Evolutionary conservation across 345 rosid species (phyloP).

Genomic region (Zanthoxylum bungeanum): DNA sequence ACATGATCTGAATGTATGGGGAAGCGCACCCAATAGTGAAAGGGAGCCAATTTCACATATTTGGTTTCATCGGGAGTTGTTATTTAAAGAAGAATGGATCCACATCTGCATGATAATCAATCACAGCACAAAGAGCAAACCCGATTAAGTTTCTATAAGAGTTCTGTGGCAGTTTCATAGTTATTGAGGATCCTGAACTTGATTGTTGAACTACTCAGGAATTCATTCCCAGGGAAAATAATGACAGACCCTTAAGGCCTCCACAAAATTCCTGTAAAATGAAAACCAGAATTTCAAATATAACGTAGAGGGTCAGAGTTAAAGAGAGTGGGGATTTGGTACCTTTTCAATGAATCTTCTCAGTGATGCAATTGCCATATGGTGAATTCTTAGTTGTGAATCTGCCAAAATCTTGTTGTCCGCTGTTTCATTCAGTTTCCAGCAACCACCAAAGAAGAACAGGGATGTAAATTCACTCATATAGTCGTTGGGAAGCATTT

Average conservation of each 20-base stretch:
- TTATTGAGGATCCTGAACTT: background rate
- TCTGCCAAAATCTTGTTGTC: background rate
- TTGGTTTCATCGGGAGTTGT: background rate
- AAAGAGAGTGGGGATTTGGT: too few species aligned
- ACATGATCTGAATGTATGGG: background rate
- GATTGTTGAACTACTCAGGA: background rate
- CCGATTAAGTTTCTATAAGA: background rate
- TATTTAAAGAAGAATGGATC: too few species aligned
- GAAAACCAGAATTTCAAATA: background rate
- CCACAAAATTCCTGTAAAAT: too few species aligned
- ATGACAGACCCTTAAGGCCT: too few species aligned
- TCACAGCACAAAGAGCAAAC: conserved; percentile 1
- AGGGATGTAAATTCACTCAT: too few species aligned
- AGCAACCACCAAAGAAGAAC: background rate
- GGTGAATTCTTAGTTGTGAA: background rate
- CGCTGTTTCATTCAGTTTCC: conserved; percentile 2
- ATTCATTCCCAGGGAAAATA: background rate
- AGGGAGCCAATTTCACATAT: background rate
- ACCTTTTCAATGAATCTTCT: background rate
- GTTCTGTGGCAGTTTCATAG: background rate
- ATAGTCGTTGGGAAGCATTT: background rate
- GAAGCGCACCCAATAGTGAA: too few species aligned
- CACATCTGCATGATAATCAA: too few species aligned
- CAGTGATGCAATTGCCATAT: background rate
- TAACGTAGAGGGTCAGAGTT: background rate